These are phyloP conservation scores for Tolypocladium ovalisporum DNA, from an alignment of 2,329 filamentous ascomycete species.

Conservation along the genomic window DNA sequence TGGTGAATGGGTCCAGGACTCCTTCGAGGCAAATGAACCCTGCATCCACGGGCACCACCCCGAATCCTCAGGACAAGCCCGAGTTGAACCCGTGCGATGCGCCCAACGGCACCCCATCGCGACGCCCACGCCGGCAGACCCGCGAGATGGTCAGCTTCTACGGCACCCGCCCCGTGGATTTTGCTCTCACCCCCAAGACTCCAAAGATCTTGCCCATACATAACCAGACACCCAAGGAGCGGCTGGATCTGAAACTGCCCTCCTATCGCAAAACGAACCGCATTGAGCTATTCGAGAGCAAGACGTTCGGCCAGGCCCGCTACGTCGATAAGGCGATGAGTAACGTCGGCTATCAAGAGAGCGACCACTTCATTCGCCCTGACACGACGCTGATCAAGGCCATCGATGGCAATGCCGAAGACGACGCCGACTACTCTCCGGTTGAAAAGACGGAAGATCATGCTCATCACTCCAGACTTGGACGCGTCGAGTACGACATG, in stretches of 20 bases:
- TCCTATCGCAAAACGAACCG: conserved; percentile 68
- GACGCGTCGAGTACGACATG: conserved; percentile 97
- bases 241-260: conserved; percentile 65
- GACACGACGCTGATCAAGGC: conserved; percentile 61
- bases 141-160: conserved; percentile 44
- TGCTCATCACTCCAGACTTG: conserved; percentile 36
- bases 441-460: conserved; percentile 17
- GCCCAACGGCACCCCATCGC: conserved; percentile 19
- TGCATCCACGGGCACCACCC: conserved; percentile 30
- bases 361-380: conserved; percentile 73
- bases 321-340: conserved; percentile 97
- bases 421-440: conserved; percentile 40
- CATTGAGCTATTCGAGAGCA: conserved; percentile 73
- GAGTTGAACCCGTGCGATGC: conserved; percentile 21
- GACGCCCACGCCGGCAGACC: conserved; percentile 31
- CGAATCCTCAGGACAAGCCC: conserved; percentile 22
- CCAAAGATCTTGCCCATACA: conserved; percentile 64
- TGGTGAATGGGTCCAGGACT: conserved; percentile 29
- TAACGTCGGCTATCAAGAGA: conserved; percentile 91
- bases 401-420: conserved; percentile 46
- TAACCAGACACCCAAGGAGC: conserved; percentile 71
- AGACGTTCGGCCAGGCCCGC: conserved; percentile 72
- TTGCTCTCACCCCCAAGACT: conserved; percentile 36
- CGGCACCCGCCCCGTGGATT: conserved; percentile 34
- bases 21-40: conserved; percentile 35